A percentile compares a stretch with the other conserved stretches of the same genome.
phyloP scores from a whole-genome alignment of 148 eudicot genomes.

The Cornus controversa region DNA sequence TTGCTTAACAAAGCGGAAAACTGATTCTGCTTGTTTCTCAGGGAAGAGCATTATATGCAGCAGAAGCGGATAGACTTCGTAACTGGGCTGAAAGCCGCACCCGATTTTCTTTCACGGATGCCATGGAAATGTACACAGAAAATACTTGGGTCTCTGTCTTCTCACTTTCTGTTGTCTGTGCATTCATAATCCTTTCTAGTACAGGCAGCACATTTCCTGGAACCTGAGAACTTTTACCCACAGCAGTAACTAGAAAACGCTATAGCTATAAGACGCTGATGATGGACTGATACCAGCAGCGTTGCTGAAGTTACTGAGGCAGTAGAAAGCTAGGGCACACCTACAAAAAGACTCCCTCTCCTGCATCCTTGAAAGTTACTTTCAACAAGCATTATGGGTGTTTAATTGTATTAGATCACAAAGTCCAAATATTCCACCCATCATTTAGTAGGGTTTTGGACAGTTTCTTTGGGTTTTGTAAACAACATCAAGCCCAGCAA shows the following conservation, averaged over 20 bases:
- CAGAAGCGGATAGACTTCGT: constrained; percentile 90
- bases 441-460: background rate
- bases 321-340: background rate
- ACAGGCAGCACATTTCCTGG: constrained; percentile 66
- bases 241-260: background rate
- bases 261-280: background rate
- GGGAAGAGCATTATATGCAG: constrained; percentile 97
- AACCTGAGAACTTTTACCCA: constrained; percentile 31
- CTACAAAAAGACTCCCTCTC: background rate
- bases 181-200: constrained; percentile 90
- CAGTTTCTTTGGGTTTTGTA: constrained; percentile 4
- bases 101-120: constrained; percentile 92
- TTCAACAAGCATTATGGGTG: background rate
- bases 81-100: constrained; percentile 98
- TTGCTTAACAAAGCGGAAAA: no score
- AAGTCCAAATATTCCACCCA: background rate
- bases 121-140: constrained; percentile 98
- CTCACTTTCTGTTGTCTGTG: constrained; percentile 96
- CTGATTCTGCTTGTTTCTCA: constrained; percentile 21
- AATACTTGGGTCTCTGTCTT: constrained; percentile 94
- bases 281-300: background rate
- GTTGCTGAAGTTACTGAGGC: background rate
- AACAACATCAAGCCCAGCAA: background rate
- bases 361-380: constrained; percentile 1
- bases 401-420: background rate